Conservation (phyloP, 306 rosid species). For the Luffa aegyptiaca region DNA sequence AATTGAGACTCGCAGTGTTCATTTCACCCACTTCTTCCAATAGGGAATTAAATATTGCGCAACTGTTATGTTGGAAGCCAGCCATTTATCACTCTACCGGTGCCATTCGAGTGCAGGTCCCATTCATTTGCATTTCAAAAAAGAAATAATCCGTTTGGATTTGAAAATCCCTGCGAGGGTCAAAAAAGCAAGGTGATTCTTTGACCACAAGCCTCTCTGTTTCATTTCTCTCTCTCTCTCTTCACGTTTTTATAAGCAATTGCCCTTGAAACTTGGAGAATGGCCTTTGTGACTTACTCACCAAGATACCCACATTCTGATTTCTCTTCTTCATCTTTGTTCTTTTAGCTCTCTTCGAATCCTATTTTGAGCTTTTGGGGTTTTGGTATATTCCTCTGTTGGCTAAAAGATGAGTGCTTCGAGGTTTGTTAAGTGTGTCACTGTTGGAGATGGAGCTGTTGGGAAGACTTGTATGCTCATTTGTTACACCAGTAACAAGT, state of each 20-base stretch:
- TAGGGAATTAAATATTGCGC: neutral
- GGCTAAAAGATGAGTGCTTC: conserved; percentile 68
- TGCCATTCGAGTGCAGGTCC: conserved; percentile 4
- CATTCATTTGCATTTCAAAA: neutral
- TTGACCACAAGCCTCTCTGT: neutral
- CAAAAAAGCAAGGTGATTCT: neutral
- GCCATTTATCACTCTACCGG: neutral
- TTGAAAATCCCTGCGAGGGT: neutral
- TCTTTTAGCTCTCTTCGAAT: neutral
- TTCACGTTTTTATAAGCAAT: neutral
- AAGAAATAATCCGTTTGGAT: neutral
- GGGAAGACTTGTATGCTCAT: conserved; percentile 99
- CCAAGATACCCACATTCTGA: conserved; percentile 13
- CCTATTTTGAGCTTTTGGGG: neutral
- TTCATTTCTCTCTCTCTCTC: conserved; percentile 2
- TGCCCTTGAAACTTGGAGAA: conserved; percentile 31
- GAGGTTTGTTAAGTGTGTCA: conserved; percentile 95
- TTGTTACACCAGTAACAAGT: conserved; percentile 96
- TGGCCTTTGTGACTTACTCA: conserved; percentile 17
- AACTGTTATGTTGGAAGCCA: conserved; percentile 8
- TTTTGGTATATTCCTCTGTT: neutral
- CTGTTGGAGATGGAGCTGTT: conserved; percentile 99
- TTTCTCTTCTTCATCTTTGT: conserved; percentile 2
- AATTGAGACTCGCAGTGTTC: neutral
- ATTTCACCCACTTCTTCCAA: neutral